Evolutionary conservation across 768 basidiomycete species (phyloP), one percentile per base, ranked within the genome.

Genomic region (Suillus paluster): DNA sequence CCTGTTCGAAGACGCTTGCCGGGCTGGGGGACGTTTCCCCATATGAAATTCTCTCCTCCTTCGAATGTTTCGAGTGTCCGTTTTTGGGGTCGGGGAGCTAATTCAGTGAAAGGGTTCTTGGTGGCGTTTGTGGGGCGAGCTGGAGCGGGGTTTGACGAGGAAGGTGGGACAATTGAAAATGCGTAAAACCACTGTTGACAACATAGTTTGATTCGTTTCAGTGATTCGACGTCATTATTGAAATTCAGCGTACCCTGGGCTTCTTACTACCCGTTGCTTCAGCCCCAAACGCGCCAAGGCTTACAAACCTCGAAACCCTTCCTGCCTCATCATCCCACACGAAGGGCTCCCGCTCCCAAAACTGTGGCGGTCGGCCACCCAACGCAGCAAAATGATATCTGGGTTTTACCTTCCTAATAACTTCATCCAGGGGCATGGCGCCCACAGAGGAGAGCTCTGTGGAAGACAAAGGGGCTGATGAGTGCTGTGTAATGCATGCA

Each of bases 311-410:
- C 34, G 89, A 86, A 44, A 91, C 77, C 36, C 93, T 84, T 21
- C 81, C 83, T 30, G 79, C 78, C 57, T 89, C 87, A 39, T 88
- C 88, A 46, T 86, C 84, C 95, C 95, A 98, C 5, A 84, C 73
- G 71, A 89, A 97, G 1, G 97, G 96, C 62, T 98, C 95, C 57
- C 96, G 81, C 73, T 99, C 97, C 95, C 96, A 99, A 73, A 97
- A 99, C 58, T 82, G 83, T 0, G 91, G 82, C 15, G 85, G 83
- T n/a, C 80, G 76, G 0, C 87, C 86, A 15, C 84, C 86, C 10
- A 81, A 81, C 54, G 85, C 83, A 23, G 90, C 85, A 70, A 99
- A 93, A 68, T 96, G 88, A 77, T 99, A 99, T 55, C 92, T 84
- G 2, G 97, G 95, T 68, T 89, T 90, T 27, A 84, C 85, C 62